These are phyloP conservation scores for Salix suchowensis DNA, from an alignment of 345 rosid species.

Conservation along the genomic window DNA sequence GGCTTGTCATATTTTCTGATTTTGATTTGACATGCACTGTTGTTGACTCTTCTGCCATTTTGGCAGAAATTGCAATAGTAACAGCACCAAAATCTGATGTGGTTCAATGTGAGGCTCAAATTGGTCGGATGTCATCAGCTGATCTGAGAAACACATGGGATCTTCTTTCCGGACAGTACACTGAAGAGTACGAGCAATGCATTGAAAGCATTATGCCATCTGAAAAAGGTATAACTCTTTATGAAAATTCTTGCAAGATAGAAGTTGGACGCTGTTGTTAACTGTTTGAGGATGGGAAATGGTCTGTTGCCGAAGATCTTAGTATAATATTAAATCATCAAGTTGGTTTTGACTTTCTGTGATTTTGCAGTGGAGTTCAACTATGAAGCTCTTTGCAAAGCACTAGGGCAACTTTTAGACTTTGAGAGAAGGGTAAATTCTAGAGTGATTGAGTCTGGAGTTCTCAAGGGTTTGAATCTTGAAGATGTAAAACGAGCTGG, in stretches of 20 bases:
- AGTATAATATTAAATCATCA: neutral
- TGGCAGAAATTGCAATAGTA: conserved; percentile 90
- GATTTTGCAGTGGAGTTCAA: conserved; percentile 56
- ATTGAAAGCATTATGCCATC: conserved; percentile 70
- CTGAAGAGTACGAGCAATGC: conserved; percentile 85
- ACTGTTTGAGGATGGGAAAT: neutral
- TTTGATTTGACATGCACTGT: conserved; percentile 94
- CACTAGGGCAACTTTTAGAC: conserved; percentile 66
- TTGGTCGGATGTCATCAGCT: conserved; percentile 65
- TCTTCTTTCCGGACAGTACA: conserved; percentile 66
- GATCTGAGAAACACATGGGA: conserved; percentile 78
- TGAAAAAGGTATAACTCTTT: conserved; percentile 44
- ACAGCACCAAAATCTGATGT: conserved; percentile 81
- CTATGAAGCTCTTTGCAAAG: conserved; percentile 60
- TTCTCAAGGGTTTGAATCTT: conserved; percentile 75
- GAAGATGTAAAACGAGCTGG: conserved; percentile 94
- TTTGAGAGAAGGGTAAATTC: conserved; percentile 82
- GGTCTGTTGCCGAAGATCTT: neutral
- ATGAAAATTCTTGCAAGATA: neutral
- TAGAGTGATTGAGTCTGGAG: conserved; percentile 80
- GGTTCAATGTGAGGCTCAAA: conserved; percentile 45
- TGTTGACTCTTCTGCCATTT: conserved; percentile 93
- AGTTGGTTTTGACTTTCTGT: conserved; percentile 9
- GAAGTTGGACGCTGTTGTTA: neutral
- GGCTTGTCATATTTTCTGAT: conserved; percentile 72